These are phyloP conservation scores for Fusarium palustre DNA, from an alignment of 2,329 filamentous ascomycete species.

Conservation along the genomic window DNA sequence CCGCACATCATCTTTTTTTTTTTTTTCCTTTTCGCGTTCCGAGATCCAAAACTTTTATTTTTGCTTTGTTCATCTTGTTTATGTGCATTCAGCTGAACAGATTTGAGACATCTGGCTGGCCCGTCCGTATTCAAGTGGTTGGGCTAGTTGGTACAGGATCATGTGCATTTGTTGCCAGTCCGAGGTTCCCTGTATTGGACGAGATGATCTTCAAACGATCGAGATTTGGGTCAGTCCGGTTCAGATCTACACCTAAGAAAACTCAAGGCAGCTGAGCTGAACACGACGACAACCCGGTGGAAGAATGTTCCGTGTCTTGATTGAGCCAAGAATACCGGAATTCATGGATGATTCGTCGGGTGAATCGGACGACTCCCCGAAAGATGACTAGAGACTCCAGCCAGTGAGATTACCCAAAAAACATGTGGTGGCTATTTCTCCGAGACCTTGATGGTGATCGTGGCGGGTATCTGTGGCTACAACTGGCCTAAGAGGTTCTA, in stretches of 20 bases:
- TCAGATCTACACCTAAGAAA: slow-evolving; percentile 15
- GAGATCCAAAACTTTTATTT: neutral
- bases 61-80: slow-evolving; percentile 1
- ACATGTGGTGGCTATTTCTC: neutral
- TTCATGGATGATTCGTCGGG: neutral
- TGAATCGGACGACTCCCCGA: neutral
- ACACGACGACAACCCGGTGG: neutral
- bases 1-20: neutral
- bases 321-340: slow-evolving; percentile 3
- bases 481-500: slow-evolving; percentile 14
- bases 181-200: neutral
- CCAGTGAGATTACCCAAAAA: neutral
- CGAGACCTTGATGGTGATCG: neutral
- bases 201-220: slow-evolving; percentile 32
- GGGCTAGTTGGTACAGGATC: slow-evolving; percentile 7
- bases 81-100: slow-evolving; percentile 3
- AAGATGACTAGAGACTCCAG: too few relatives aligned
- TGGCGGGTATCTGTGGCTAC: slow-evolving; percentile 19
- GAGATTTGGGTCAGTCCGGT: slow-evolving; percentile 18
- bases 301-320: slow-evolving; percentile 10
- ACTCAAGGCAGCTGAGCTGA: slow-evolving; percentile 8
- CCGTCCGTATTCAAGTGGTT: slow-evolving; percentile 4
- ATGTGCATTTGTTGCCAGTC: slow-evolving; percentile 3
- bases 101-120: slow-evolving; percentile 32
- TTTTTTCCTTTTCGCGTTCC: neutral